Evolutionary conservation across 2,329 filamentous ascomycete genomes (phyloP).

Genomic region (Botrytis porri): DNA sequence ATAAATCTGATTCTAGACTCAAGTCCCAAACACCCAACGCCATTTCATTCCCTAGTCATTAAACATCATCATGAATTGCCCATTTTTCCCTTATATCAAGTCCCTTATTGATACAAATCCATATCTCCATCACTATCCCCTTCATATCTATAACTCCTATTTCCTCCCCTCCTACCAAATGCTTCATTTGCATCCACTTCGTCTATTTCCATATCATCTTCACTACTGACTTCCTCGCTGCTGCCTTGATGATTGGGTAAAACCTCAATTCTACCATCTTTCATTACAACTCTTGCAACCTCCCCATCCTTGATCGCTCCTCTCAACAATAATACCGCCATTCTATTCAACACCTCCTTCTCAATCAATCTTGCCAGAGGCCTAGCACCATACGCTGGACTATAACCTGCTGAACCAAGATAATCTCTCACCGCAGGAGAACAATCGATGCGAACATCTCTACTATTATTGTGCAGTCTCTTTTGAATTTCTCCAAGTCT

Average conservation of each 20-base stretch:
- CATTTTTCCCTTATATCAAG: background rate
- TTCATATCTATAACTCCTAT: background rate
- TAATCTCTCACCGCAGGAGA: slow-evolving; percentile 88
- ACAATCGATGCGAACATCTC: slow-evolving; percentile 82
- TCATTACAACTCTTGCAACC: slow-evolving; percentile 71
- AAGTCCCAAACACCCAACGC: background rate
- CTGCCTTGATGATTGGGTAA: slow-evolving; percentile 79
- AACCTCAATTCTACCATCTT: slow-evolving; percentile 76
- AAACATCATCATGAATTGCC: background rate
- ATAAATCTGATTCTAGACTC: background rate
- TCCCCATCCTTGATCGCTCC: slow-evolving; percentile 86
- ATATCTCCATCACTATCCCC: slow-evolving; percentile 53
- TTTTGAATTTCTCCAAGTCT: slow-evolving; percentile 87
- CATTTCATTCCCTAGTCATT: slow-evolving; percentile 1
- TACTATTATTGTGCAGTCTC: slow-evolving; percentile 78
- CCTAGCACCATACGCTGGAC: slow-evolving; percentile 88
- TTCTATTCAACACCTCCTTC: slow-evolving; percentile 90
- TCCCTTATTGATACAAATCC: slow-evolving; percentile 47
- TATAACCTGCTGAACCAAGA: slow-evolving; percentile 87
- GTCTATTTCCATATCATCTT: slow-evolving; percentile 64
- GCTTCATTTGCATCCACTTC: slow-evolving; percentile 51
- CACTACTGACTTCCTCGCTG: slow-evolving; percentile 62
- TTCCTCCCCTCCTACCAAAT: slow-evolving; percentile 45
- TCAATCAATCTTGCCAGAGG: slow-evolving; percentile 89
- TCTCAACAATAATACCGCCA: slow-evolving; percentile 87